phyloP scores from a whole-genome alignment of 805 yeast species.

The Saccharomycopsis amapae region DNA sequence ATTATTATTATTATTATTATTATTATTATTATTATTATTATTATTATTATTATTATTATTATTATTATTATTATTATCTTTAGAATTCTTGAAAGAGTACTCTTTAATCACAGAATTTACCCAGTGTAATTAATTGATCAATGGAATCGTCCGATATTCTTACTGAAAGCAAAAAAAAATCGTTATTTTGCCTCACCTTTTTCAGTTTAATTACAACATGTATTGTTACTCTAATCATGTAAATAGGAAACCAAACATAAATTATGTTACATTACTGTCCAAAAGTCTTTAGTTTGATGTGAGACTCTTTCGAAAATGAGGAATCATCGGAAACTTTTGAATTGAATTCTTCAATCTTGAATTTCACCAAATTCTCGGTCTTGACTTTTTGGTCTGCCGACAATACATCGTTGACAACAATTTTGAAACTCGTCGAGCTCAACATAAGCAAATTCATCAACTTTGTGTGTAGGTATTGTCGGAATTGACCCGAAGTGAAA shows the following conservation, averaged over 20 bases:
- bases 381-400: conserved; percentile 33
- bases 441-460: conserved; percentile 40
- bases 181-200: no score
- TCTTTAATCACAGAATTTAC: no score
- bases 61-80: not conserved
- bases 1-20: not conserved
- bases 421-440: conserved; percentile 43
- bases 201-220: no score
- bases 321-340: not conserved
- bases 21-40: not conserved
- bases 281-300: conserved; percentile 19
- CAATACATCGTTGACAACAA: conserved; percentile 34
- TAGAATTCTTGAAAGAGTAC: not conserved
- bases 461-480: conserved; percentile 39
- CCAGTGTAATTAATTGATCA: no score
- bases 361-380: conserved; percentile 23
- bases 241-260: no score
- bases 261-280: no score
- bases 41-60: not conserved
- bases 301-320: conserved; percentile 4
- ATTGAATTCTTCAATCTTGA: conserved; percentile 12
- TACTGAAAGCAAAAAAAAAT: not conserved
- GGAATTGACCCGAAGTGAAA: conserved; percentile 24
- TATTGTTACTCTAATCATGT: no score
- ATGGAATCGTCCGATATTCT: not conserved